Percentiles rank a stretch among this genome's conserved stretches.
Evolutionary conservation across 192 early-diverging fungal genomes (phyloP).

Genomic region (Podila clonocystis): DNA sequence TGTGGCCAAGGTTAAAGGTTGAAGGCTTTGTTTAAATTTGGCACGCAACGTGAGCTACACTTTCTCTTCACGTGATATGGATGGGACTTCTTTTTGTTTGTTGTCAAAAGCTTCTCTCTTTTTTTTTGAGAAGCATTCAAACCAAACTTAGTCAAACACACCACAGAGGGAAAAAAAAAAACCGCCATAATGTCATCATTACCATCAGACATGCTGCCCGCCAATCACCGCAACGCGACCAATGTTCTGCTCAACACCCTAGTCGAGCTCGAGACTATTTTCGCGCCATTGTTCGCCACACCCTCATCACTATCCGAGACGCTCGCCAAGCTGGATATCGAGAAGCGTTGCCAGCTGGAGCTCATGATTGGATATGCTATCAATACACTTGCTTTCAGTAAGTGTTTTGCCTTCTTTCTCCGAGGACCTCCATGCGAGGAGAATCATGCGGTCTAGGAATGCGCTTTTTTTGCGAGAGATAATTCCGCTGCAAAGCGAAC

Average conservation of each 20-base stretch:
- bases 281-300: conserved; percentile 29
- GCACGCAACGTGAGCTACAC: too few relatives aligned
- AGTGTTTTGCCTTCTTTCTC: background rate
- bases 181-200: conserved; percentile 3
- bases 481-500: too few relatives aligned
- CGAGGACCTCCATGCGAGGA: too few relatives aligned
- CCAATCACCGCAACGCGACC: conserved; percentile 41
- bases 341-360: conserved; percentile 65
- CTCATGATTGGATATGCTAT: conserved; percentile 64
- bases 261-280: conserved; percentile 21
- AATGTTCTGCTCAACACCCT: conserved; percentile 26
- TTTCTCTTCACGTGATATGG: too few relatives aligned
- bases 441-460: too few relatives aligned
- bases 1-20: too few relatives aligned
- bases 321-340: conserved; percentile 54
- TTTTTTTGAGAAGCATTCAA: background rate
- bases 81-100: too few relatives aligned
- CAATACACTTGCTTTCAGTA: conserved; percentile 59
- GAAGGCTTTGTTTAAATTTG: too few relatives aligned
- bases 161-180: background rate
- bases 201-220: conserved; percentile 11
- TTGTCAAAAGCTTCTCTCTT: too few relatives aligned
- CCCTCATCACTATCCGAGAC: conserved; percentile 49
- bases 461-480: background rate
- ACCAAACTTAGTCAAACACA: background rate